Evolutionary conservation across 805 yeast species (phyloP).

Genomic region (Cyberlindnera xylosilytica): DNA sequence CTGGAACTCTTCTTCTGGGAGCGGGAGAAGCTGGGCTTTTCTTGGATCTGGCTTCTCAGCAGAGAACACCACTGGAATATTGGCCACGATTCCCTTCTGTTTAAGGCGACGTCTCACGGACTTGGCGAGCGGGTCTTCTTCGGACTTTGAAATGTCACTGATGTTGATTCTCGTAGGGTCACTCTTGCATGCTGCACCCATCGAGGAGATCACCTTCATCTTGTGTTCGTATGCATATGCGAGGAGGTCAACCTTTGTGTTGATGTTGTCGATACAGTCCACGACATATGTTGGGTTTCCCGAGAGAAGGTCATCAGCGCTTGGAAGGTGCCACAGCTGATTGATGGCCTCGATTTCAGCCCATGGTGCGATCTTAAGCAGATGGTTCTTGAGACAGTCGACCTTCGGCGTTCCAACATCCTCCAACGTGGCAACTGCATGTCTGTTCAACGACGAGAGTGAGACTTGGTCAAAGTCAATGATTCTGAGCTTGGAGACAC

Average conservation of each 20-base stretch:
- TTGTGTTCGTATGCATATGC: conserved; percentile 61
- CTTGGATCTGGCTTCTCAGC: conserved; percentile 96
- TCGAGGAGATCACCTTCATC: conserved; percentile 78
- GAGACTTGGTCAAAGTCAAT: conserved; percentile 97
- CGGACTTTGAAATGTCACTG: conserved; percentile 84
- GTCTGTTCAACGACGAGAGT: conserved; percentile 86
- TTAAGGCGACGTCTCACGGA: conserved; percentile 82
- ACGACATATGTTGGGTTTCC: conserved; percentile 70
- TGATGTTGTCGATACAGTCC: conserved; percentile 95
- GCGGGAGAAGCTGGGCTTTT: conserved; percentile 83
- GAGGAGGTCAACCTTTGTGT: conserved; percentile 90
- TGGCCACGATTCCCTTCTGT: conserved; percentile 68
- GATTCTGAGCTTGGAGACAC: conserved; percentile 72
- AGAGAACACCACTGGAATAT: conserved; percentile 85
- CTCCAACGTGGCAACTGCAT: conserved; percentile 84
- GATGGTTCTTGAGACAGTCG: conserved; percentile 66
- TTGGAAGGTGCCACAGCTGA: conserved; percentile 69
- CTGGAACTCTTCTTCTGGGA: conserved; percentile 75
- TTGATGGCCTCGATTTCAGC: conserved; percentile 72
- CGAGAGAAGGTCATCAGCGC: conserved; percentile 58
- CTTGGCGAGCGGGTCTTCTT: conserved; percentile 91
- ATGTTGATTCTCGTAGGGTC: conserved; percentile 91
- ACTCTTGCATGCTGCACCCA: conserved; percentile 97
- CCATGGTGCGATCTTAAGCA: conserved; percentile 90
- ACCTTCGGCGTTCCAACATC: conserved; percentile 96